Evolutionary conservation across 108 stramenopile genomes (phyloP).

Genomic region (Epithemia pelagica): DNA sequence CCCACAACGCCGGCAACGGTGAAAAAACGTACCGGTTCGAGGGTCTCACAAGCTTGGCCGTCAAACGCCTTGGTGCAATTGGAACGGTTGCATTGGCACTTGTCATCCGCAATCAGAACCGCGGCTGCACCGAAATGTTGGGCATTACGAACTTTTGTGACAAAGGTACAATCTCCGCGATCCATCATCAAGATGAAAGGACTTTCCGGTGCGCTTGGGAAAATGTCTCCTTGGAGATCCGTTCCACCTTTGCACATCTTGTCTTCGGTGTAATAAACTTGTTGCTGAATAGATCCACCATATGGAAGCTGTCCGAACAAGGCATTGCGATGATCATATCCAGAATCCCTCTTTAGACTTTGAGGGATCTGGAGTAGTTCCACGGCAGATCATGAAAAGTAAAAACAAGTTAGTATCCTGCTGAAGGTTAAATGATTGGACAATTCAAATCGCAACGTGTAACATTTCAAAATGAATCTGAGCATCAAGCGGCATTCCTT

Average conservation of each 20-base stretch:
- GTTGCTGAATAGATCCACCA: conserved; percentile 79
- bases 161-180: conserved; percentile 91
- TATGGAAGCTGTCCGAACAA: conserved; percentile 94
- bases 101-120: conserved; percentile 89
- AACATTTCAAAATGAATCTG: no score
- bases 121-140: conserved; percentile 88
- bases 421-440: no score
- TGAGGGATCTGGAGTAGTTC: conserved; percentile 54
- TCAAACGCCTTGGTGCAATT: conserved; percentile 7
- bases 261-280: conserved; percentile 66
- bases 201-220: not conserved
- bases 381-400: no score
- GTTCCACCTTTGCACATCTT: not conserved
- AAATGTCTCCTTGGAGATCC: not conserved
- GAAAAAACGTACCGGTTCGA: conserved; percentile 81
- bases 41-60: conserved; percentile 34
- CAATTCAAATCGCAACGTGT: no score
- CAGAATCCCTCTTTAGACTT: conserved; percentile 46
- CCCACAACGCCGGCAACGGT: not conserved
- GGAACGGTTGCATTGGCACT: conserved; percentile 68
- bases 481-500: no score
- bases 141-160: conserved; percentile 83
- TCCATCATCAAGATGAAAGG: conserved; percentile 94
- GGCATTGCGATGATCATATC: conserved; percentile 90
- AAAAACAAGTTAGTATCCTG: no score